Evolutionary conservation across 441 rosid species (phyloP), one percentile per base, ranked within the genome.

Genomic region (Eutrema salsugineum): DNA sequence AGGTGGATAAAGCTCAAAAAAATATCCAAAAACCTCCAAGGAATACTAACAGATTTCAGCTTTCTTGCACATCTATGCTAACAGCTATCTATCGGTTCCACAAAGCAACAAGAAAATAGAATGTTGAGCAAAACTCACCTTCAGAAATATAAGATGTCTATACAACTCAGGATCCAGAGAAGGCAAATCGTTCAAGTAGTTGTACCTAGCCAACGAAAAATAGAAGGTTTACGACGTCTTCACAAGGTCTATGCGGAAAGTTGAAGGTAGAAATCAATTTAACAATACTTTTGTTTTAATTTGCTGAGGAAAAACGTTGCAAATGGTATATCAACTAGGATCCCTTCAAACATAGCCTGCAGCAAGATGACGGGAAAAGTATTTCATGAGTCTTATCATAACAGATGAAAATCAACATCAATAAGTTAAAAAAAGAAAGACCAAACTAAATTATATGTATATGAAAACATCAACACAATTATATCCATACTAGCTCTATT

Each of bases 271-370:
- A 67, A 48, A 46, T 64, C 57, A 57, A 42, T 58, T 53, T 68
- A 48, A 77, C 69, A 83, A 63, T 87, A 96, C 99, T 93, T 96
- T 49, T 82, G 97, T 71, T 93, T 96, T 77, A 96, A 80, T 84
- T 96, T 96, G 94, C 98, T 96, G 89, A 96, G 85, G 86, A 96
- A 96, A 88, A 96, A 96, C 62, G 98, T 91, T 61, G 99, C 97
- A 72, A 96, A 96, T 72, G 99, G 99, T 73, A 96, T 89, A 76
- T 96, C 99, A 80, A 96, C 98, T 42, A 96, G 93, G 83, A 96
- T 93, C 67, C 99, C 97, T 87, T 96, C 99, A 84, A 89, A 96
- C 97, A 96, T 91, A 58, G 98, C 98, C 99, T 96, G 83, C 84
- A 85, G 48, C 74, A 73, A 81, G 72, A 68, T 17, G 46, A 24